Percentiles rank a stretch among this genome's conserved stretches.
Evolutionary conservation across 2,329 filamentous ascomycete species (phyloP).

Genomic region (Colletotrichum costaricense): DNA sequence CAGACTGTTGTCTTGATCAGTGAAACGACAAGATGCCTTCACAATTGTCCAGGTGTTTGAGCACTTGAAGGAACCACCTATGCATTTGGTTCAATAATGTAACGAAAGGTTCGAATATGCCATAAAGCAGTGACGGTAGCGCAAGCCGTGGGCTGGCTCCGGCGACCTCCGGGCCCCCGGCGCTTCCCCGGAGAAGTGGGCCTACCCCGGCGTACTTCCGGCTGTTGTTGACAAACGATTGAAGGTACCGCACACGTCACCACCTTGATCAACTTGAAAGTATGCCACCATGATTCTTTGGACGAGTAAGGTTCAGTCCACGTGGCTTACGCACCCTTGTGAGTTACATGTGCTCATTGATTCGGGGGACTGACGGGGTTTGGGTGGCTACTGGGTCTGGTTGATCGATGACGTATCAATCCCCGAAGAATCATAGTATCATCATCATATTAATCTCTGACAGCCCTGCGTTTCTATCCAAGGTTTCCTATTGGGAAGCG

Average conservation of each 20-base stretch:
- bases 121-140: no score
- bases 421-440: not conserved
- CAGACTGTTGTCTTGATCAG: no score
- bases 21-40: no score
- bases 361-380: not conserved
- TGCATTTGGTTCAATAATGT: no score
- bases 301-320: not conserved
- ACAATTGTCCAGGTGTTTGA: no score
- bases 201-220: no score
- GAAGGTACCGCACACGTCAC: not conserved
- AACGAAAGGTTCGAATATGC: no score
- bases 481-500: not conserved
- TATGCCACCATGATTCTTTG: not conserved
- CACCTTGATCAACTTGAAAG: not conserved
- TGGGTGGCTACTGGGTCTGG: not conserved
- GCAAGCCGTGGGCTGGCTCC: not conserved
- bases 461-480: not conserved
- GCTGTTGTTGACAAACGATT: no score
- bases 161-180: not conserved
- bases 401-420: constrained; percentile 25
- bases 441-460: not conserved
- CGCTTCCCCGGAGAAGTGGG: not conserved
- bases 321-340: not conserved
- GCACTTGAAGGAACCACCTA: no score
- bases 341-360: not conserved